Evolutionary conservation across 129 eudicot species (phyloP), one percentile per base, ranked within the genome.

Genomic region (Flaveria trinervia): DNA sequence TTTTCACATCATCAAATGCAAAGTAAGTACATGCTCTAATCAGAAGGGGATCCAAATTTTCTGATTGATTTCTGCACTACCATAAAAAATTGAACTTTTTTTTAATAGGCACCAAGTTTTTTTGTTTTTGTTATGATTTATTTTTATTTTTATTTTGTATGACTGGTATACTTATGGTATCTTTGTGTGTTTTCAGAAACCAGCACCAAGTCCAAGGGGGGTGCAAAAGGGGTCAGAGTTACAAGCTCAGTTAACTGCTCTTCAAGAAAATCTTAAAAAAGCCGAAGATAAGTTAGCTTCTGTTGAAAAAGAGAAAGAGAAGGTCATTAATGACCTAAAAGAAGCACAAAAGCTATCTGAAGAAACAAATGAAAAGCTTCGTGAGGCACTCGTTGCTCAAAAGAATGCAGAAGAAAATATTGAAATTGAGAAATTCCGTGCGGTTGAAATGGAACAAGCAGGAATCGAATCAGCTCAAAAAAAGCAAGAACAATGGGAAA

Each of bases 341-440:
- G 96, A 86, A 85, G 90, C 90, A 14, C 92, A 89, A 79, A 95
- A 71, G 73, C 44, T 79, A 77, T 89, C 99, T 1, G 95, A 85
- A 67, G 94, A 89, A 51, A 90, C 97, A 39, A 82, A 88, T 76
- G 96, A 84, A 79, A 95, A 91, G 81, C 96, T 95, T 72, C 79
- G 74, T 17, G 94, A 83, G 76, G 97, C 97, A 48, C 57, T 89
- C 78, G 89, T 83, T 65, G 92, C 97, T 74, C 99, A 91, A 77
- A 95, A 95, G 84, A 89, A 83, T 69, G 97, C 99, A 0, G 96
- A 91, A 79, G 99, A 95, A 77, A 81, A 70, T 66, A 86, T 88
- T 18, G 99, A 95, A 84, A 95, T 95, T 15, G 99, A 91, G 76
- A 95, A 95, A 70, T 95, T 95, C 67, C 90, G 97, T 26, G 89